phyloP scores from a whole-genome alignment of 2,329 filamentous ascomycete genomes.

The Cercospora janseana region DNA sequence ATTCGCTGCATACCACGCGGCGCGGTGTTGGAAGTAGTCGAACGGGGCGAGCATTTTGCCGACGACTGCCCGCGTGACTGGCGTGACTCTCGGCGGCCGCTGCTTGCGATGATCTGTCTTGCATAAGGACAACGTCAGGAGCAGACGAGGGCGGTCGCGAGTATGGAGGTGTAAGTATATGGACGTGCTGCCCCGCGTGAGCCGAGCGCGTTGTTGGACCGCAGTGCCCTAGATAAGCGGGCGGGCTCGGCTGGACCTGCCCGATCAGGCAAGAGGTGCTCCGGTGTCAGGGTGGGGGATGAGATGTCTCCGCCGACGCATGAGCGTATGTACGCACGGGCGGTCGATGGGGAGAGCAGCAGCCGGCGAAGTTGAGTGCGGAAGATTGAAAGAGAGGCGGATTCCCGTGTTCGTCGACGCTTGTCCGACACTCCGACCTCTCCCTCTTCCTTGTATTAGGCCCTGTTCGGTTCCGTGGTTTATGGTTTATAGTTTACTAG shows the following conservation, averaged over 20 bases:
- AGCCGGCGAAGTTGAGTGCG: neutral
- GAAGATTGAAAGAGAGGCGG: too few species aligned
- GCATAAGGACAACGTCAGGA: too few species aligned
- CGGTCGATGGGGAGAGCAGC: neutral
- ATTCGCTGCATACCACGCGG: conserved; percentile 61
- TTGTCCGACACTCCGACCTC: too few species aligned
- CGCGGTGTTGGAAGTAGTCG: conserved; percentile 68
- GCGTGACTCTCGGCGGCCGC: too few species aligned
- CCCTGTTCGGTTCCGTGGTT: too few species aligned
- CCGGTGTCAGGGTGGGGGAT: neutral
- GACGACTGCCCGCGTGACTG: neutral
- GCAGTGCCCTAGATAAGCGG: neutral
- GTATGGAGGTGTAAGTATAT: neutral
- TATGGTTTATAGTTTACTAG: too few species aligned
- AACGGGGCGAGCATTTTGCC: conserved; percentile 45
- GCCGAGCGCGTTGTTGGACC: too few species aligned
- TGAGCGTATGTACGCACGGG: too few species aligned
- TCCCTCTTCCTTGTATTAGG: too few species aligned
- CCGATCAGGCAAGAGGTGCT: neutral
- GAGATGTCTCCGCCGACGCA: neutral
- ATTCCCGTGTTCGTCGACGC: too few species aligned
- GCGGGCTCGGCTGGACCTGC: neutral
- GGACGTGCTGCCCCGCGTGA: too few species aligned
- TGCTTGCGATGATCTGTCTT: too few species aligned
- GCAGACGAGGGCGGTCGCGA: neutral